Percentiles rank a stretch among this genome's conserved stretches.
phyloP scores from a whole-genome alignment of 805 yeast genomes.

The Zygosaccharomyces gambellarensis region DNA sequence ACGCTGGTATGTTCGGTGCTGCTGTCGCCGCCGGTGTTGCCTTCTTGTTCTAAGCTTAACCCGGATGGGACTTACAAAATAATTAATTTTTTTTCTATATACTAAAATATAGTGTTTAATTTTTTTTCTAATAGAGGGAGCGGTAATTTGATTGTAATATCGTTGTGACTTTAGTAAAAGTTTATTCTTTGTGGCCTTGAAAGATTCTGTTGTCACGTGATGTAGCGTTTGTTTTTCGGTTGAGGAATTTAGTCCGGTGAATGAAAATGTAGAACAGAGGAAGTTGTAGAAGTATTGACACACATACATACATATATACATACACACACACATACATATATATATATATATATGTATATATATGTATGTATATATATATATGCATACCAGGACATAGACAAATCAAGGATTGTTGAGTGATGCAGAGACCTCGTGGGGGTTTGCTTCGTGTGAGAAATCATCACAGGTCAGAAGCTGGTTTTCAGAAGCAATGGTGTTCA shows the following conservation, averaged over 20 bases:
- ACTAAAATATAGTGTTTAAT: constrained; percentile 4
- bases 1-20: constrained; percentile 76
- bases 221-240: too few species aligned
- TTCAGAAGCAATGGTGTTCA: background rate
- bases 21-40: constrained; percentile 80
- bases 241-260: too few species aligned
- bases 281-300: too few species aligned
- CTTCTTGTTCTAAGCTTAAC: constrained; percentile 39
- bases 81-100: constrained; percentile 2
- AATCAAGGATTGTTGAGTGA: background rate
- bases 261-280: too few species aligned
- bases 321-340: too few species aligned
- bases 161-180: too few species aligned
- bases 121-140: constrained; percentile 6
- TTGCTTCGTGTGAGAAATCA: background rate
- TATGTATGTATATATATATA: too few species aligned
- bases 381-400: background rate
- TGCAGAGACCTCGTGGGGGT: constrained; percentile 1
- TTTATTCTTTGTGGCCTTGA: too few species aligned
- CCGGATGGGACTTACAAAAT: background rate
- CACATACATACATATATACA: too few species aligned
- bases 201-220: too few species aligned
- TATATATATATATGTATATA: too few species aligned
- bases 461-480: background rate
- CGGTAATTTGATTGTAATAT: constrained; percentile 2